Base-by-base conservation (phyloP, 495 filamentous ascomycete species). In the Penicillium salamii region DNA sequence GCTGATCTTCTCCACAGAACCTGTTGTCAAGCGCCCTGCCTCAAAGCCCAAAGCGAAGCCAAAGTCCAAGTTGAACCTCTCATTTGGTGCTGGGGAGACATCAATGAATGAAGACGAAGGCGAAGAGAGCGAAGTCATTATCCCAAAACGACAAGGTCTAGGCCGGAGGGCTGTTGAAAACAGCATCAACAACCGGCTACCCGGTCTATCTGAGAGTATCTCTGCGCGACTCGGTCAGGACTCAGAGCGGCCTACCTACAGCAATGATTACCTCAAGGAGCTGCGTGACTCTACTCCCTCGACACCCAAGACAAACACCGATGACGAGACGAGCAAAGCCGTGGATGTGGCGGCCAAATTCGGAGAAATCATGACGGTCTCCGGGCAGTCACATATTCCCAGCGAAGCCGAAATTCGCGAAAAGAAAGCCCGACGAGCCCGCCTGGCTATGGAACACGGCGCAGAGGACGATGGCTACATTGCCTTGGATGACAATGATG, bases 351-450 rank as follows among this genome's bases (percentile, higher is more conserved):
- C 78, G 4, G 76, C 81, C 5, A 86, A 87, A 46, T 87, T 87
- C 50, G 83, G 81, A 3, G 69, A 79, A 15, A 46, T 75, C 14
- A 73, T 71, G 63, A 57, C 54, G 20, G 55, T 68, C 9, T 63
- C 66, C 12, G 55, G 55, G 13, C 59, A 53, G 34, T 64, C 75
- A 3, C 61, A 69, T 2, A 91, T 97, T 44, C 87, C 91, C 3
- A 90, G 85, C 19, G 86, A 90, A 59, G 81, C 87, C n/a, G 88
- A 97, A 58, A 96, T 97, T 33, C 78, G 80, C 39, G 91, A 95
- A 65, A 93, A 93, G 73, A 98, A 97, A 71, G 87, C 85, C 32
- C 82, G 95, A 8, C 81, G 95, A 21, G 86, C 87, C 23, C 80
- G 90, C 2, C 63, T 92, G 14, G 91, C 91, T 3, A 76, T 88